Evolutionary conservation across 768 basidiomycete genomes (phyloP).

Genomic region (Trametes maxima): DNA sequence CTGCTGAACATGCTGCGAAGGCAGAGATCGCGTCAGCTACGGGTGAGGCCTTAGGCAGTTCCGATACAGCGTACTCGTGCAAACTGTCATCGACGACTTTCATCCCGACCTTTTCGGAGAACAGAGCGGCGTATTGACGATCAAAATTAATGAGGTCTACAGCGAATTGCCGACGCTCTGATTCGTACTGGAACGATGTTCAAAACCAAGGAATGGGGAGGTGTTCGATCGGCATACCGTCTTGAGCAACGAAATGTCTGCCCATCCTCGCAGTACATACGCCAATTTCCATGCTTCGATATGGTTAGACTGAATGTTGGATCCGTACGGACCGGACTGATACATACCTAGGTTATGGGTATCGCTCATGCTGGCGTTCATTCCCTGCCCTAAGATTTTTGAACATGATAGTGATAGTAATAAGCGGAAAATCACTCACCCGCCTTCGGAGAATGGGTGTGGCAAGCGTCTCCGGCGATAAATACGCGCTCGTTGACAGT

Average conservation of each 20-base stretch:
- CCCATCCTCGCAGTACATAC: slow-evolving; percentile 50
- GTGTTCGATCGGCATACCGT: slow-evolving; percentile 38
- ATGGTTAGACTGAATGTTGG: not conserved
- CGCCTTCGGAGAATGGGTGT: slow-evolving; percentile 48
- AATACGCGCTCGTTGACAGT: slow-evolving; percentile 51
- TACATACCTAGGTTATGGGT: slow-evolving; percentile 49
- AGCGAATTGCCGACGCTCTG: slow-evolving; percentile 57
- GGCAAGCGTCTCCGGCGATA: slow-evolving; percentile 59
- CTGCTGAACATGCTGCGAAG: slow-evolving; percentile 44
- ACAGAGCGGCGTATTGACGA: slow-evolving; percentile 51
- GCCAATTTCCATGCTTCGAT: slow-evolving; percentile 54
- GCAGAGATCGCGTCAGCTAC: not conserved
- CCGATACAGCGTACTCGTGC: slow-evolving; percentile 38
- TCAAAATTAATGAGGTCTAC: slow-evolving; percentile 59
- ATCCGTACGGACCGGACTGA: not conserved
- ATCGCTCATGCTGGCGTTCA: slow-evolving; percentile 59
- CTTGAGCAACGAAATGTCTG: slow-evolving; percentile 46
- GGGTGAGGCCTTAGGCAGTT: not conserved
- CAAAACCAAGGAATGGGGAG: not conserved
- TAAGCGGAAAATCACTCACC: slow-evolving; percentile 26
- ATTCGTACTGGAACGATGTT: slow-evolving; percentile 45
- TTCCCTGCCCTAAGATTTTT: slow-evolving; percentile 42
- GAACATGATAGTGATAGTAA: not conserved
- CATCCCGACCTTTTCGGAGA: slow-evolving; percentile 51
- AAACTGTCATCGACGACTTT: slow-evolving; percentile 45